Conservation (phyloP, 2,329 filamentous ascomycete genomes). For the Xenoacremonium recifei region DNA sequence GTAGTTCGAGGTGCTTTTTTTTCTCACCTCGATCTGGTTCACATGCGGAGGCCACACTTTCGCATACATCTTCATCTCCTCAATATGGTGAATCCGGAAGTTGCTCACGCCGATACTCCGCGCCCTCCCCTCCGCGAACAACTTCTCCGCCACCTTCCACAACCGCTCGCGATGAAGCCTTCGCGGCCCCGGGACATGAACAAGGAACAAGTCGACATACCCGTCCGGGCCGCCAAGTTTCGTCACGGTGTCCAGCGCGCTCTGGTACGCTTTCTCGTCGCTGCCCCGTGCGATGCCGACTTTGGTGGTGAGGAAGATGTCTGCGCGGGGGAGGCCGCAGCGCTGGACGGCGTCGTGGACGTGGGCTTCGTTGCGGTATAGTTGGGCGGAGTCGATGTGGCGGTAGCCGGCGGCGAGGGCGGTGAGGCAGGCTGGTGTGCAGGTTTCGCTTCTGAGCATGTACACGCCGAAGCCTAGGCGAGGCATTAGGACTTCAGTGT, state of each 20-base stretch:
- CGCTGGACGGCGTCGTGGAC: conserved; percentile 63
- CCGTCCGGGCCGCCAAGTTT: conserved; percentile 57
- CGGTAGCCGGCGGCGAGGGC: conserved; percentile 60
- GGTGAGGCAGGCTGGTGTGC: conserved; percentile 55
- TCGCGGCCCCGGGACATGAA: conserved; percentile 62
- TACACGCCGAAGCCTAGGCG: conserved; percentile 72
- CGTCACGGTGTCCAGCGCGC: conserved; percentile 59
- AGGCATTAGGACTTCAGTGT: conserved; percentile 47
- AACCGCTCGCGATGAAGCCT: conserved; percentile 55
- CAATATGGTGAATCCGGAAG: conserved; percentile 64
- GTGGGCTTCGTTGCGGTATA: conserved; percentile 66
- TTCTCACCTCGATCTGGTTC: conserved; percentile 71
- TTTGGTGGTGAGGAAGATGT: conserved; percentile 72
- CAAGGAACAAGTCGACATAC: conserved; percentile 70
- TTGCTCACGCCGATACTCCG: conserved; percentile 73
- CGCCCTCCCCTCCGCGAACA: conserved; percentile 57
- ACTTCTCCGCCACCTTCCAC: conserved; percentile 65
- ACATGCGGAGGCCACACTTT: conserved; percentile 67
- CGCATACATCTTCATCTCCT: conserved; percentile 67
- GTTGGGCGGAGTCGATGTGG: conserved; percentile 62
- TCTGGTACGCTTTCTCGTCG: conserved; percentile 58
- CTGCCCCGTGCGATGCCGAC: conserved; percentile 52
- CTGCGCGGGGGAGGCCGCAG: conserved; percentile 52
- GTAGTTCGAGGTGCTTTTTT: too few relatives aligned
- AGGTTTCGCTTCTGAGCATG: conserved; percentile 53